These are phyloP conservation scores for Candida sanyaensis DNA, from an alignment of 1,139 yeast genomes.

Conservation along the genomic window DNA sequence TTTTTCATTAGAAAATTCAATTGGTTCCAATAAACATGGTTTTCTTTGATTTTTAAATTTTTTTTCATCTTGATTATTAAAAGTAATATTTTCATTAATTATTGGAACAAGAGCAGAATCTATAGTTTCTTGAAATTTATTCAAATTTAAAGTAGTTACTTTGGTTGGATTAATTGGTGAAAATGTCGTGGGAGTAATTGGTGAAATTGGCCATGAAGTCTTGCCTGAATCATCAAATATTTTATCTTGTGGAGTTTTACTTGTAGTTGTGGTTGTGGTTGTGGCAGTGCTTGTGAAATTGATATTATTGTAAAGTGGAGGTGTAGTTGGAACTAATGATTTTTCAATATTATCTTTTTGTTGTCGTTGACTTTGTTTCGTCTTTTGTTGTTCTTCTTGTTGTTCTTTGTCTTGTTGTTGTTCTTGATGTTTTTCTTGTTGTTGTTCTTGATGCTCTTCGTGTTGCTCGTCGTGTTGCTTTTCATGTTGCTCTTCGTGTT, in stretches of 20 bases:
- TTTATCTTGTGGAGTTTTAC: conserved; percentile 1
- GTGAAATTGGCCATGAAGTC: background rate
- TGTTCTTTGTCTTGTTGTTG: too few relatives aligned
- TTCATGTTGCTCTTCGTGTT: background rate
- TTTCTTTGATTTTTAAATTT: background rate
- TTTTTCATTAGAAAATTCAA: background rate
- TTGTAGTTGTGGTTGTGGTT: background rate
- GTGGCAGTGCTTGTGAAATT: background rate
- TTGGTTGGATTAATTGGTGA: background rate
- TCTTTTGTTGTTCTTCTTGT: too few relatives aligned
- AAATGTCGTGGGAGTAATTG: background rate
- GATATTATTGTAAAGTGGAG: background rate
- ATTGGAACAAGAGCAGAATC: too few relatives aligned
- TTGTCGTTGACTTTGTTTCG: too few relatives aligned
- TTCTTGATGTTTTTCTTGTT: background rate
- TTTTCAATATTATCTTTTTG: background rate
- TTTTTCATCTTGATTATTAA: too few relatives aligned
- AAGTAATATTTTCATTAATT: too few relatives aligned
- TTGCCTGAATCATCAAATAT: background rate
- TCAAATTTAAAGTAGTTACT: background rate
- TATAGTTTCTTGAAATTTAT: too few relatives aligned
- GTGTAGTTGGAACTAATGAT: too few relatives aligned
- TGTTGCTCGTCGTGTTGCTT: background rate
- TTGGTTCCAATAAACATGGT: background rate
- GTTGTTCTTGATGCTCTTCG: background rate